Evolutionary conservation across 1,284 basidiomycete species (phyloP), one percentile per base, ranked within the genome.

Genomic region (Acaromyces ingoldii): DNA sequence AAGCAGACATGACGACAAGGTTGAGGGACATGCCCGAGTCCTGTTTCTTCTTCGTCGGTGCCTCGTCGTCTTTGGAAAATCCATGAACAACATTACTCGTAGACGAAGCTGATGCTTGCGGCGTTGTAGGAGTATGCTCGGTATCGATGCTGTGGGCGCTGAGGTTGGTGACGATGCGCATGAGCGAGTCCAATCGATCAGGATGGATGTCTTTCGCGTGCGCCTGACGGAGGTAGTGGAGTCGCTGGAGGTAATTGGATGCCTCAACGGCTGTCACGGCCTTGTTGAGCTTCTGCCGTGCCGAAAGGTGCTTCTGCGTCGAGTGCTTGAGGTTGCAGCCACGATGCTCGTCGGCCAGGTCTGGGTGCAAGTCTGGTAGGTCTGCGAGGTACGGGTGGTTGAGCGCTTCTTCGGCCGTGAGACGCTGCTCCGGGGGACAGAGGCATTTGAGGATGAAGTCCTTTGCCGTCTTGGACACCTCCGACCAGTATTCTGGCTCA

Each of bases 391-490:
- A 75, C 0, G 73, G 72, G 31, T 75, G 72, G 9, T 59, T 28
- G 26, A 75, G 56, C 2, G 72, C 73, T 53, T 75, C 47, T 24
- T 48, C 55, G 6, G 70, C 65, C 1, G 68, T 67, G 61, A 75
- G 66, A n/a, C 73, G 63, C 51, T 60, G 37, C 2, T 64, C 55
- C 37, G 59, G 58, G 7, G 64, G 53, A 34, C 68, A 73, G 36
- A 75, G 60, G 41, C 73, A 74, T 22, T 49, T 58, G 17, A 63
- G 50, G 39, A 75, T 70, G 51, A 75, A 75, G 57, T 75, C 72
- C 49, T 67, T 73, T 29, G 68, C 70, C 11, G 51, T 53, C 40
- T 65, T 62, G 19, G 63, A 67, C 48, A 73, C 61, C 22, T 70
- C 63, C 26, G 57, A 53, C 73, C 73, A 75, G 56, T 72, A 73